Conservation (phyloP, 257 asterid species). For the Haberlea rhodopensis region DNA sequence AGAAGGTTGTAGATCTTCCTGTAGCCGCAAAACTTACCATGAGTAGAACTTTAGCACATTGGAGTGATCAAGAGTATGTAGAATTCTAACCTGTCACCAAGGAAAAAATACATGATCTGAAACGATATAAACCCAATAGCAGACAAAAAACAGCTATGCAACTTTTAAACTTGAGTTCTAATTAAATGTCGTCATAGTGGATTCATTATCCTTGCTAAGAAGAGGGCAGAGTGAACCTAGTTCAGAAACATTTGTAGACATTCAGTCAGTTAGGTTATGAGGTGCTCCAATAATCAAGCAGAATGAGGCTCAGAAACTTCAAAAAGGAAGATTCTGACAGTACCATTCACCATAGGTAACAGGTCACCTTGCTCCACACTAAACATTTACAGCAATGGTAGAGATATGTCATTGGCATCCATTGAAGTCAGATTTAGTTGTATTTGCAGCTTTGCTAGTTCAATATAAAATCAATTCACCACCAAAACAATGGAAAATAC, state of each 20-base stretch:
- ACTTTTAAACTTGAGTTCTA: slow-evolving; percentile 16
- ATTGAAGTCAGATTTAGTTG: neutral
- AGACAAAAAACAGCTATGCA: neutral
- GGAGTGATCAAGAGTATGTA: slow-evolving; percentile 76
- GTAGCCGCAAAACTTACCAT: slow-evolving; percentile 50
- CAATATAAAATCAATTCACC: slow-evolving; percentile 1
- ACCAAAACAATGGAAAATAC: neutral
- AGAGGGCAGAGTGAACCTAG: neutral
- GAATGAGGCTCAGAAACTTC: slow-evolving; percentile 15
- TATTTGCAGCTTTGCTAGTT: slow-evolving; percentile 21
- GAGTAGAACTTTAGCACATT: slow-evolving; percentile 85
- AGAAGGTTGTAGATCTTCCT: slow-evolving; percentile 14
- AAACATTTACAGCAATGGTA: slow-evolving; percentile 6
- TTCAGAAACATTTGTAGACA: neutral
- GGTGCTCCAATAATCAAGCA: slow-evolving; percentile 12
- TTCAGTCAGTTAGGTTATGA: slow-evolving; percentile 4
- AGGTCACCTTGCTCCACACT: slow-evolving; percentile 1
- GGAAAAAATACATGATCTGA: slow-evolving; percentile 12
- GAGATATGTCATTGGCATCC: neutral
- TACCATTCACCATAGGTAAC: neutral
- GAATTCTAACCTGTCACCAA: slow-evolving; percentile 72
- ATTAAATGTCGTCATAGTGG: slow-evolving; percentile 1
- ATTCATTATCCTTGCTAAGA: neutral
- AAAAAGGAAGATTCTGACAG: neutral
- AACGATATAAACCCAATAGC: slow-evolving; percentile 15